phyloP scores from a whole-genome alignment of 805 yeast genomes.

The Metschnikowia rubicola region DNA sequence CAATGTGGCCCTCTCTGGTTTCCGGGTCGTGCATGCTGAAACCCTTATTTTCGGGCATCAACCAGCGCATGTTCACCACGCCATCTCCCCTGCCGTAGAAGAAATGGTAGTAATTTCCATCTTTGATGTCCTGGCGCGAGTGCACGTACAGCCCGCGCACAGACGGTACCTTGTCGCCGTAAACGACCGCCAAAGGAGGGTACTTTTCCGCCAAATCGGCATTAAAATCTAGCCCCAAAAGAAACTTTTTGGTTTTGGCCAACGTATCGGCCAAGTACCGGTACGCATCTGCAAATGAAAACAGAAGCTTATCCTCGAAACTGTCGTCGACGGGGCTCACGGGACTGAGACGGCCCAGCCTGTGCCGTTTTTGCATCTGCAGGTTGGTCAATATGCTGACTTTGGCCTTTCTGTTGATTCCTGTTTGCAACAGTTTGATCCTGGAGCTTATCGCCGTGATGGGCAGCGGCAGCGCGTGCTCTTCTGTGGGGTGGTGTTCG shows the following conservation, averaged over 20 bases:
- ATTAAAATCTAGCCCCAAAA: conserved; percentile 53
- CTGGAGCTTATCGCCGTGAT: conserved; percentile 22
- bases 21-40: conserved; percentile 30
- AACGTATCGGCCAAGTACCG: conserved; percentile 63
- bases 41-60: conserved; percentile 79
- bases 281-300: conserved; percentile 56
- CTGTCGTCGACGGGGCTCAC: conserved; percentile 9
- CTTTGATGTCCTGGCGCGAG: conserved; percentile 56
- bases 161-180: conserved; percentile 80
- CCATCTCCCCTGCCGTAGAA: conserved; percentile 93
- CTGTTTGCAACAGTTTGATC: conserved; percentile 14
- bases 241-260: conserved; percentile 53
- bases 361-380: conserved; percentile 26
- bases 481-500: conserved; percentile 3
- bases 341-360: conserved; percentile 17
- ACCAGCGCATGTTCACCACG: conserved; percentile 78
- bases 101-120: conserved; percentile 73
- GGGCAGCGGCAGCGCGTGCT: conserved; percentile 3
- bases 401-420: conserved; percentile 14
- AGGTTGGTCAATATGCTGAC: conserved; percentile 18
- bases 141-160: conserved; percentile 74
- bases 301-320: conserved; percentile 12
- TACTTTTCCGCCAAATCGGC: conserved; percentile 46
- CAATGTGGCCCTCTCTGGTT: conserved; percentile 48
- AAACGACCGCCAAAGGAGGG: conserved; percentile 83